Evolutionary conservation across 192 early-diverging fungal species (phyloP).

Genomic region (Umbelopsis isabellina): DNA sequence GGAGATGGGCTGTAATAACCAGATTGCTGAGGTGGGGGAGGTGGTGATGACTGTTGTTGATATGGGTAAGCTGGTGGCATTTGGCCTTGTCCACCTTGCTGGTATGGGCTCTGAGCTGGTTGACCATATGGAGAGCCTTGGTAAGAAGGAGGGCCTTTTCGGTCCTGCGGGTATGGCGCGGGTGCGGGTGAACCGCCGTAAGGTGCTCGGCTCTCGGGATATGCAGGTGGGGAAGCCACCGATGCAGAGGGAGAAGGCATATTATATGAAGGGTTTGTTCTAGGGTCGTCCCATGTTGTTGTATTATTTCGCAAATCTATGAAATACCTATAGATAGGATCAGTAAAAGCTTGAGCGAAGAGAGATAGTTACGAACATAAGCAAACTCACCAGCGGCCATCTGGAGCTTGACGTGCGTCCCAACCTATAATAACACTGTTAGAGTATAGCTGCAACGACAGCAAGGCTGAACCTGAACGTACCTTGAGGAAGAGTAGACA

Average conservation of each 20-base stretch:
- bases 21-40: constrained; percentile 8
- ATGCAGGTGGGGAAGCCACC: neutral
- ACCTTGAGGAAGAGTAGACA: constrained; percentile 20
- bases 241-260: neutral
- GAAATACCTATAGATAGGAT: neutral
- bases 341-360: neutral
- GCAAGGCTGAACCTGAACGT: neutral
- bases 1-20: neutral
- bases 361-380: neutral
- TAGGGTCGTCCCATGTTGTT: constrained; percentile 2
- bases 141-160: neutral
- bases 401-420: constrained; percentile 19
- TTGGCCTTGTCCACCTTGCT: neutral
- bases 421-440: neutral
- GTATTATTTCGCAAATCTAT: constrained; percentile 17
- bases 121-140: neutral
- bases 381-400: constrained; percentile 12
- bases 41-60: neutral
- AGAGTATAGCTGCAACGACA: neutral
- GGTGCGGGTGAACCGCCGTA: neutral
- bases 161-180: neutral
- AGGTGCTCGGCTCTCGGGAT: neutral
- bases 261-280: neutral
- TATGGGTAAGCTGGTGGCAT: neutral
- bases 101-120: neutral